phyloP scores from a whole-genome alignment of 2,329 filamentous ascomycete species.

The Nemania serpens region DNA sequence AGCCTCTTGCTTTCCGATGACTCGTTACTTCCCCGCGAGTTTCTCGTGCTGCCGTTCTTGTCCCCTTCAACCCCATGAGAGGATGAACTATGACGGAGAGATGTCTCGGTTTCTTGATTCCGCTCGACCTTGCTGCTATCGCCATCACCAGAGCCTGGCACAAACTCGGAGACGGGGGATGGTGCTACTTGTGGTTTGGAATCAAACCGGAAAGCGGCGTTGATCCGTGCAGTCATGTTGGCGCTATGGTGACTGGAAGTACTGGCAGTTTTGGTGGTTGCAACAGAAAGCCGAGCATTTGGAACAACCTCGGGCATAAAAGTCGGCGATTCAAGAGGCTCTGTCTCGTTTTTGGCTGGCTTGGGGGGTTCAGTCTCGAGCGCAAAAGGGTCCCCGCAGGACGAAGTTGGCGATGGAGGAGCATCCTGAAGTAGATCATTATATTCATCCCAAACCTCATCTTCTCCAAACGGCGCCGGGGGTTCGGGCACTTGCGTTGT shows the following conservation, averaged over 20 bases:
- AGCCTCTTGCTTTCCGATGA: slow-evolving; percentile 52
- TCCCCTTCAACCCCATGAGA: slow-evolving; percentile 38
- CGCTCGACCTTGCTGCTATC: slow-evolving; percentile 38
- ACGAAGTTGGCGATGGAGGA: slow-evolving; percentile 59
- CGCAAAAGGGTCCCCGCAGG: slow-evolving; percentile 60
- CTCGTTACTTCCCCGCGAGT: slow-evolving; percentile 46
- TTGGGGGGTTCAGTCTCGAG: slow-evolving; percentile 54
- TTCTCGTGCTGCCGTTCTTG: slow-evolving; percentile 38
- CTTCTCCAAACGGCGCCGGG: slow-evolving; percentile 69
- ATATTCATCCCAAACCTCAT: slow-evolving; percentile 95
- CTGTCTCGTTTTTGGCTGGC: slow-evolving; percentile 43
- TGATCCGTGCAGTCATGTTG: slow-evolving; percentile 59
- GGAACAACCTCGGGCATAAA: slow-evolving; percentile 41
- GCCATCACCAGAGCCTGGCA: slow-evolving; percentile 47
- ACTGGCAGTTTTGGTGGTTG: slow-evolving; percentile 41
- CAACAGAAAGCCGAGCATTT: slow-evolving; percentile 42
- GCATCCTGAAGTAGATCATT: slow-evolving; percentile 80
- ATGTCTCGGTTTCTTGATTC: slow-evolving; percentile 23
- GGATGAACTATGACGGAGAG: slow-evolving; percentile 39
- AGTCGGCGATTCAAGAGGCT: slow-evolving; percentile 55
- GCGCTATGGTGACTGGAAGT: slow-evolving; percentile 59
- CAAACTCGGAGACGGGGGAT: slow-evolving; percentile 50
- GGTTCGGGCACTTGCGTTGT: slow-evolving; percentile 69
- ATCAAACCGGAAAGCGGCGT: slow-evolving; percentile 51
- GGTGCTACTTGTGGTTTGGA: slow-evolving; percentile 50